phyloP scores from a whole-genome alignment of 352 stramenopile species.

The Hyaloperonospora brassicae region DNA sequence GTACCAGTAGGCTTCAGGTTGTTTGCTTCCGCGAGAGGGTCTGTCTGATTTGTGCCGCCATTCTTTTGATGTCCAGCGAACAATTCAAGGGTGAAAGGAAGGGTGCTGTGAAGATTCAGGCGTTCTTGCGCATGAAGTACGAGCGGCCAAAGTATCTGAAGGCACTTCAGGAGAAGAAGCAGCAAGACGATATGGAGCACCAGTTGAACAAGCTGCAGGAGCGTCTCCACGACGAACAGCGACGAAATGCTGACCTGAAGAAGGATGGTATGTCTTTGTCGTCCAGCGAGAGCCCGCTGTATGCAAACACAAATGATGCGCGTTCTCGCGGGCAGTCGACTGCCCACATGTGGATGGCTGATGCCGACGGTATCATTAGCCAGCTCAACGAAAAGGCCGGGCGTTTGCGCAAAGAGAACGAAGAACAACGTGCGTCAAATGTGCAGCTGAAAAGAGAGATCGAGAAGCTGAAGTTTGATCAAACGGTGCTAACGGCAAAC shows the following conservation, averaged over 20 bases:
- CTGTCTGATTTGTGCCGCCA: constrained; percentile 5
- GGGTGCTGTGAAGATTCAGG: constrained; percentile 49
- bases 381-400: constrained; percentile 67
- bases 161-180: constrained; percentile 42
- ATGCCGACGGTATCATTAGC: constrained; percentile 76
- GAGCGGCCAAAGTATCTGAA: constrained; percentile 47
- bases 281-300: constrained; percentile 37
- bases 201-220: constrained; percentile 53
- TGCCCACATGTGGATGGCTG: constrained; percentile 77
- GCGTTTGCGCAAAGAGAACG: constrained; percentile 67
- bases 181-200: constrained; percentile 49
- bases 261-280: constrained; percentile 34
- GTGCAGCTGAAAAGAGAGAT: constrained; percentile 52
- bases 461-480: constrained; percentile 67
- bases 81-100: constrained; percentile 47
- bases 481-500: constrained; percentile 64
- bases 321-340: constrained; percentile 51
- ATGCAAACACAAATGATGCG: constrained; percentile 30
- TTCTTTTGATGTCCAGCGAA: constrained; percentile 24
- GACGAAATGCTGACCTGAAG: constrained; percentile 49
- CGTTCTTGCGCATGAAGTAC: constrained; percentile 58
- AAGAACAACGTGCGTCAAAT: constrained; percentile 47
- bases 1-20: background rate
- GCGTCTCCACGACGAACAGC: constrained; percentile 54
- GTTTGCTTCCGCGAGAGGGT: background rate